A percentile compares a stretch with the other conserved stretches of the same genome.
Evolutionary conservation across 306 rosid species (phyloP).

Genomic region (Prunus dulcis): DNA sequence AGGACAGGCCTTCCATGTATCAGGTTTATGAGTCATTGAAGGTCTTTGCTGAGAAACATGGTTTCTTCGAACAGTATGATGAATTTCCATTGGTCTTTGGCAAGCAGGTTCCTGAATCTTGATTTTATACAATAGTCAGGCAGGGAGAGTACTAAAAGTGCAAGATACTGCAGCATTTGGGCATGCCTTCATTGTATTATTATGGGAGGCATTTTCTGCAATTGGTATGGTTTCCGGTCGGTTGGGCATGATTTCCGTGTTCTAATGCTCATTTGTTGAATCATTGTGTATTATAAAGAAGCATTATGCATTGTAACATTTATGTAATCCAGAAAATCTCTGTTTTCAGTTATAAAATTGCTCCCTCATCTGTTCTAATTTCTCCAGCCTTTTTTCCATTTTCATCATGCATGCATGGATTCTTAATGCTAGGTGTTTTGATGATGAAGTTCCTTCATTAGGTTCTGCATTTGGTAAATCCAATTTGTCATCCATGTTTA

Average conservation of each 20-base stretch:
- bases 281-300: conserved; percentile 22
- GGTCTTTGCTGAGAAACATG: conserved; percentile 43
- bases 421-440: too few species aligned
- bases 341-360: background rate
- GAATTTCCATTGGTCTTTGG: conserved; percentile 36
- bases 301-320: conserved; percentile 16
- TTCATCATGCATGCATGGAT: too few species aligned
- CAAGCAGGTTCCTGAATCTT: conserved; percentile 25
- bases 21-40: conserved; percentile 49
- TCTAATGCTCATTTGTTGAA: conserved; percentile 9
- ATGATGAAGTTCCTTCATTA: background rate
- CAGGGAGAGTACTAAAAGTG: conserved; percentile 5
- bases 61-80: conserved; percentile 46
- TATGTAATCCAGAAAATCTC: conserved; percentile 15
- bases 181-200: background rate
- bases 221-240: conserved; percentile 11
- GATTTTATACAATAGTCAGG: conserved; percentile 15
- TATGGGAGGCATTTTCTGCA: background rate
- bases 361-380: background rate
- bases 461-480: background rate
- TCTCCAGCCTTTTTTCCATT: too few species aligned
- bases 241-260: conserved; percentile 5
- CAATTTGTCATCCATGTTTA: background rate
- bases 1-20: conserved; percentile 57
- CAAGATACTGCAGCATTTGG: conserved; percentile 8